Conservation (phyloP, 78 protist genomes). For the Tieghemostelium lacteum region DNA sequence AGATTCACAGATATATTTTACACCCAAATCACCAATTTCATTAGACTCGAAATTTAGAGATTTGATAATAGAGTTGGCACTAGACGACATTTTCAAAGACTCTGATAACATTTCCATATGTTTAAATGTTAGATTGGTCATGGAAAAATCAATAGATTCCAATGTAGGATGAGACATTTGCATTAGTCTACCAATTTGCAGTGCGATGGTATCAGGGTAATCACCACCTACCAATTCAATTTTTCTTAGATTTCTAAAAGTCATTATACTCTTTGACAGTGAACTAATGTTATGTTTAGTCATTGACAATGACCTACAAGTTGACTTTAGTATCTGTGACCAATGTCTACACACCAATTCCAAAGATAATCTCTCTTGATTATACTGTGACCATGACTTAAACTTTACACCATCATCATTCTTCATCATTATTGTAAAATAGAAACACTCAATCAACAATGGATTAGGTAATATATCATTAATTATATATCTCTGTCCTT, state of each 20-base stretch:
- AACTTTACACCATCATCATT: background rate
- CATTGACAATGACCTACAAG: background rate
- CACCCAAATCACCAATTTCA: conserved; percentile 12
- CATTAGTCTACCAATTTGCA: background rate
- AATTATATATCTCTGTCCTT: background rate
- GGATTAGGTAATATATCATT: background rate
- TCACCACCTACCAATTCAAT: background rate
- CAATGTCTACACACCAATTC: background rate
- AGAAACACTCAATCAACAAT: background rate
- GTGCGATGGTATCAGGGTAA: background rate
- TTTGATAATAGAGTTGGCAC: background rate
- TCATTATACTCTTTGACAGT: background rate
- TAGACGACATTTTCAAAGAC: too few species aligned
- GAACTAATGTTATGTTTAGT: background rate
- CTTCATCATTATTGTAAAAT: background rate
- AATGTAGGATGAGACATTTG: background rate
- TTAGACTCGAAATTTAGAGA: background rate
- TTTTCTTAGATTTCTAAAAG: background rate
- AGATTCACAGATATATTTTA: background rate
- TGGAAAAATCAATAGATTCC: background rate
- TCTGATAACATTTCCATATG: background rate
- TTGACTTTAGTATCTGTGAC: background rate
- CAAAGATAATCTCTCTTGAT: background rate
- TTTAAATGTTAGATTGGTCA: background rate
- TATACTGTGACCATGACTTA: background rate